phyloP scores from a whole-genome alignment of 495 filamentous ascomycete genomes.

The Penicillium argentinense region DNA sequence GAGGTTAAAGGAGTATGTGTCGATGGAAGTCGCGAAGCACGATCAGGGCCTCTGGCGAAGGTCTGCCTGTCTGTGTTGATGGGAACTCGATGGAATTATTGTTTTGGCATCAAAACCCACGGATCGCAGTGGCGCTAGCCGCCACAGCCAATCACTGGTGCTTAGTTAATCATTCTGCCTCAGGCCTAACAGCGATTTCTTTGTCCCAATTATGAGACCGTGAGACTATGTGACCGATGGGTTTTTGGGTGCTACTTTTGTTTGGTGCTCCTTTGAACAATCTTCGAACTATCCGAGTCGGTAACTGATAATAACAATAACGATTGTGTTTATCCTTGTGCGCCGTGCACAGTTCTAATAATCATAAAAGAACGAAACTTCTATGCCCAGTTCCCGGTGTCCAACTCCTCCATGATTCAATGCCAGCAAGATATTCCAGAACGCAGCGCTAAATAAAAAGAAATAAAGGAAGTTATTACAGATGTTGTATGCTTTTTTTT shows the following conservation, averaged over 20 bases:
- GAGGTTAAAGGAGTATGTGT: neutral
- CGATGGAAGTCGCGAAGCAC: conserved; percentile 3
- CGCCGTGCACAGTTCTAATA: conserved; percentile 10
- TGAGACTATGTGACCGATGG: no score
- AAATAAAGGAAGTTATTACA: conserved; percentile 14
- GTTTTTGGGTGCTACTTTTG: no score
- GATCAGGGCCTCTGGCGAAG: conserved; percentile 17
- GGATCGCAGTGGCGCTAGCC: conserved; percentile 35
- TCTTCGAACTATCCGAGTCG: no score
- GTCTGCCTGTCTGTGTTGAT: conserved; percentile 28
- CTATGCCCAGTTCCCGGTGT: conserved; percentile 7
- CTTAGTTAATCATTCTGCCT: conserved; percentile 24
- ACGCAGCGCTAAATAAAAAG: conserved; percentile 17
- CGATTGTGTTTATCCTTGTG: conserved; percentile 1
- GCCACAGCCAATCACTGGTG: conserved; percentile 29
- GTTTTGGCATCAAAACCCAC: conserved; percentile 49
- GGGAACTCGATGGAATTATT: conserved; percentile 30
- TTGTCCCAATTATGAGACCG: no score
- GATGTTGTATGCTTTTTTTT: conserved; percentile 15
- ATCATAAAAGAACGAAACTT: conserved; percentile 7
- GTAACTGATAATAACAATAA: no score
- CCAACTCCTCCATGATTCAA: conserved; percentile 9
- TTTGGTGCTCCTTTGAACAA: no score
- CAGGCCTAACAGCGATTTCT: conserved; percentile 2
- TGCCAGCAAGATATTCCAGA: conserved; percentile 10